A percentile compares a stretch with the other conserved stretches of the same genome.
phyloP scores from a whole-genome alignment of 805 yeast species.

The Cyberlindnera xylosilytica region DNA sequence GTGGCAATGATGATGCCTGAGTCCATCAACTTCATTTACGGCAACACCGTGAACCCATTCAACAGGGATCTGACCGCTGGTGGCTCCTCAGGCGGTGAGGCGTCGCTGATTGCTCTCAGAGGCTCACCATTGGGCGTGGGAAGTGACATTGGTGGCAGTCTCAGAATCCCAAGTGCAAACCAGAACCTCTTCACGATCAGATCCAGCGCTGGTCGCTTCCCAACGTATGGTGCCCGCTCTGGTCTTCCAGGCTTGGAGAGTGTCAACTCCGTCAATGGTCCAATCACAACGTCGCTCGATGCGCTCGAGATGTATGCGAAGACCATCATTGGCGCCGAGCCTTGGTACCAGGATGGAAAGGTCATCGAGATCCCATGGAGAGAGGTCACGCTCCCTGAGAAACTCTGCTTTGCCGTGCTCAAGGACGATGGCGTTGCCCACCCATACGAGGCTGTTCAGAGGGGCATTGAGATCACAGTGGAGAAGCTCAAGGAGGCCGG shows the following conservation, averaged over 20 bases:
- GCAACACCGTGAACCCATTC: conserved; percentile 44
- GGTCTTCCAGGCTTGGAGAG: conserved; percentile 29
- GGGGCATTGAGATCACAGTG: conserved; percentile 39
- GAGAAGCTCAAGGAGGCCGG: conserved; percentile 39
- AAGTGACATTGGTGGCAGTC: conserved; percentile 51
- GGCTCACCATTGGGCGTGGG: conserved; percentile 55
- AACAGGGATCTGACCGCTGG: conserved; percentile 44
- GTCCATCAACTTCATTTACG: conserved; percentile 41
- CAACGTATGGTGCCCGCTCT: conserved; percentile 26
- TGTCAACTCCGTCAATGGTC: conserved; percentile 45
- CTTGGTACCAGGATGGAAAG: conserved; percentile 43
- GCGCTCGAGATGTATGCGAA: conserved; percentile 35
- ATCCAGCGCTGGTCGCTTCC: conserved; percentile 46
- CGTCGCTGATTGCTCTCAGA: conserved; percentile 40
- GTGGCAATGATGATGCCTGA: conserved; percentile 50
- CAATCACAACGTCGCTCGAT: conserved; percentile 38
- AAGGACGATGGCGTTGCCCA: conserved; percentile 41
- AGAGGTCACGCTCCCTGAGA: conserved; percentile 32
- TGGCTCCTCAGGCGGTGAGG: conserved; percentile 56
- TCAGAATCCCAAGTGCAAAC: conserved; percentile 45
- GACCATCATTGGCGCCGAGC: conserved; percentile 32
- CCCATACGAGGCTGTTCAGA: conserved; percentile 47
- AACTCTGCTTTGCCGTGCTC: conserved; percentile 40
- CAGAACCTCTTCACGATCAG: conserved; percentile 40
- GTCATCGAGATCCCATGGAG: conserved; percentile 42